phyloP scores from a whole-genome alignment of 345 rosid genomes.

The Garcia nutans region DNA sequence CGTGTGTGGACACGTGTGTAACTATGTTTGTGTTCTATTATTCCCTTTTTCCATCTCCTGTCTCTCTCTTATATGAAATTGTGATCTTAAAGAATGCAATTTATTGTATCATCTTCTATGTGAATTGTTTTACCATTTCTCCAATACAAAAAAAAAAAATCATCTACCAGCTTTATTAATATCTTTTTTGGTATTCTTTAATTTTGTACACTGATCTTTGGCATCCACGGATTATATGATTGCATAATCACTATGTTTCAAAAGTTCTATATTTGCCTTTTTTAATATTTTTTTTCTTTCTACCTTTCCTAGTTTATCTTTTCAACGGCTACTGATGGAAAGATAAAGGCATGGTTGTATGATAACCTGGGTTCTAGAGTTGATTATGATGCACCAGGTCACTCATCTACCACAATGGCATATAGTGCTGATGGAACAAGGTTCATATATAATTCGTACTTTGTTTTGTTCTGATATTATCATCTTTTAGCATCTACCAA shows the following conservation, averaged over 20 bases:
- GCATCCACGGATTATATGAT: background rate
- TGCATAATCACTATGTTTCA: background rate
- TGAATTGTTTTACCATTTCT: background rate
- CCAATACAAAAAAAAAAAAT: background rate
- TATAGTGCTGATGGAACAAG: slow-evolving; percentile 85
- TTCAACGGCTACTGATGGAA: slow-evolving; percentile 77
- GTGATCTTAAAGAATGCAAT: background rate
- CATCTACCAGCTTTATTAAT: no score
- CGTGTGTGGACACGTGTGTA: no score
- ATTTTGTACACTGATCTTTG: background rate
- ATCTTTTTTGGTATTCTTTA: background rate
- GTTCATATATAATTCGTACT: slow-evolving; percentile 32
- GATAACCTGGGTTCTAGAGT: slow-evolving; percentile 69
- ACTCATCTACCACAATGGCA: slow-evolving; percentile 66
- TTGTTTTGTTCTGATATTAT: slow-evolving; percentile 4
- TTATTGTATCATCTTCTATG: background rate
- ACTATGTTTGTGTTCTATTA: no score
- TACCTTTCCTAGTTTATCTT: slow-evolving; percentile 55
- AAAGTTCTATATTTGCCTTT: slow-evolving; percentile 4
- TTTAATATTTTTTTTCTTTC: background rate
- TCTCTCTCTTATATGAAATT: background rate
- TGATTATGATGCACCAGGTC: slow-evolving; percentile 84
- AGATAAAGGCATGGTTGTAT: slow-evolving; percentile 86
- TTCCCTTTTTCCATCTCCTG: no score
- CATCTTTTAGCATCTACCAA: slow-evolving; percentile 6